These are phyloP conservation scores for Aureobasidium vineae DNA, from an alignment of 2,329 filamentous ascomycete species.

Conservation along the genomic window DNA sequence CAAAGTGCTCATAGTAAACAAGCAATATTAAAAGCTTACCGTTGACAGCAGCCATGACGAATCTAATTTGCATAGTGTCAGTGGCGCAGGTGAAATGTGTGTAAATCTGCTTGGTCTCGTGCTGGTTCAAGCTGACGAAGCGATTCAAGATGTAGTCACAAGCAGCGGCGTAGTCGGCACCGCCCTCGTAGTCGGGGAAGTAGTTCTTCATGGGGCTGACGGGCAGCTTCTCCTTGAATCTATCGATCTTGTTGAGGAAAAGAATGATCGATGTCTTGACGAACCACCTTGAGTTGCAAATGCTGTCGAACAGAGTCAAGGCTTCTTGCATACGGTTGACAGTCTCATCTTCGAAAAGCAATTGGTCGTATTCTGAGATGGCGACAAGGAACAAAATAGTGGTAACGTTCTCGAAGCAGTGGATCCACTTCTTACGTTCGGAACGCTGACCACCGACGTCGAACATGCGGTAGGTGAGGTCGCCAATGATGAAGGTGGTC, in stretches of 20 bases:
- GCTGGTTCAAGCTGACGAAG: conserved; percentile 92
- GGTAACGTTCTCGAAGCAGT: conserved; percentile 93
- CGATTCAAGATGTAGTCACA: conserved; percentile 99
- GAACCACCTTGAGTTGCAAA: conserved; percentile 54
- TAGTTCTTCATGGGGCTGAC: conserved; percentile 74
- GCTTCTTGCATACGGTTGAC: conserved; percentile 63
- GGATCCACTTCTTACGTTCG: conserved; percentile 96
- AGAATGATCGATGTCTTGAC: conserved; percentile 53
- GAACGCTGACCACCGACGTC: conserved; percentile 90
- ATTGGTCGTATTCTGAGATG: conserved; percentile 95
- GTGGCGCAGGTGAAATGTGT: conserved; percentile 99
- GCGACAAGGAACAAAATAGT: conserved; percentile 91
- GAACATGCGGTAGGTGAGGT: conserved; percentile 95
- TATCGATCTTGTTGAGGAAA: conserved; percentile 55
- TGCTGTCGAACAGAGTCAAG: conserved; percentile 54
- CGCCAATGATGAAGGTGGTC: conserved; percentile 86
- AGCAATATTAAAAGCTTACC: conserved; percentile 57
- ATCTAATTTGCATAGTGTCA: conserved; percentile 97
- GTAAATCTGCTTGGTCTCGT: conserved; percentile 99
- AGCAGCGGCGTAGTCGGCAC: conserved; percentile 89
- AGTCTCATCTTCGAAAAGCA: conserved; percentile 92
- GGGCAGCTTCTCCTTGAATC: conserved; percentile 70
- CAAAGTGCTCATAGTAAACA: not conserved
- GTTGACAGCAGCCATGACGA: conserved; percentile 99
- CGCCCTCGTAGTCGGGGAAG: conserved; percentile 80